Evolutionary conservation across 306 rosid genomes (phyloP), one percentile per base, ranked within the genome.

Genomic region (Prunus mira): DNA sequence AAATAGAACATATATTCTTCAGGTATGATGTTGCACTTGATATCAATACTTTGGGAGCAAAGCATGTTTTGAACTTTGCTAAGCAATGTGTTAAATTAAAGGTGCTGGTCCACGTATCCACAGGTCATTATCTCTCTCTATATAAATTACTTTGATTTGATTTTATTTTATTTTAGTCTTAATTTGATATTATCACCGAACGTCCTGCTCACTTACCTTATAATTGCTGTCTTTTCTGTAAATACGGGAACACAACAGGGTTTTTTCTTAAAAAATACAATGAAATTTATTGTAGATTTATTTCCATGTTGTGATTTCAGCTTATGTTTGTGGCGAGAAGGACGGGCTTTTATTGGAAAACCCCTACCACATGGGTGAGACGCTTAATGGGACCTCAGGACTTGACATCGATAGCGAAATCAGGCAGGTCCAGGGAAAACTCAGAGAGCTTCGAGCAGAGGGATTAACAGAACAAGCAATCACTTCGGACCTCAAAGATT

Each of bases 321-420:
- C 97, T 49, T 94, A 90, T 75, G 93, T 94, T 2, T 87, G 82
- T 34, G 96, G 98, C 2, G 98, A 94, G 78, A 87, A 56, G 75
- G 87, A 47, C 14, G 97, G 97, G 15, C 82, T 94, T 0, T 84
- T 94, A 24, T 72, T 77, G 3, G 98, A 92, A 73, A 82, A 43
- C 9, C 89, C 95, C 1, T 86, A 62, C 76, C 54, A 52, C 43
- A 75, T 86, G 77, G 95, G 97, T 5, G 91, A 89, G 20, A 78
- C 96, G 27, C 84, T 94, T 2, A 91, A 91, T 75, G 95, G 95
- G 32, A 74, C 64, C 19, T 0, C 43, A 6, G 98, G 92, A 2
- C 80, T 92, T 51, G 87, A 90, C 80, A 84, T 92, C 5, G 78
- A 90, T 2, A 76, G 1, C 0, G 98, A 95, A 82, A 79, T 80